These are phyloP conservation scores for Dimargaris xerosporica DNA, from an alignment of 192 early-diverging fungal species.

Conservation along the genomic window DNA sequence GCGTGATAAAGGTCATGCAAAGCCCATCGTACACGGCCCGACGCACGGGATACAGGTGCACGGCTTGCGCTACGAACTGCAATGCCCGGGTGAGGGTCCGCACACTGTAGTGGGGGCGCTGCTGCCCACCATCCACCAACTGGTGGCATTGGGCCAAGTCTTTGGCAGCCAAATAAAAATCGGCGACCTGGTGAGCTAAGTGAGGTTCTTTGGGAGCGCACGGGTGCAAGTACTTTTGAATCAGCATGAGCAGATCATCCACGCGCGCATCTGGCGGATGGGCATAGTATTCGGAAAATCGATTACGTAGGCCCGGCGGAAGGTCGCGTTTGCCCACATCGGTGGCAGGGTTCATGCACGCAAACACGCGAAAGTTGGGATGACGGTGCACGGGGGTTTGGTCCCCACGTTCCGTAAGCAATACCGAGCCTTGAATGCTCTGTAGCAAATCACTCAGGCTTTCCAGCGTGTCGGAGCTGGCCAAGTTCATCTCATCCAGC, in stretches of 20 bases:
- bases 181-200: conserved; percentile 48
- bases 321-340: conserved; percentile 96
- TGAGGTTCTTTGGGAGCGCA: conserved; percentile 38
- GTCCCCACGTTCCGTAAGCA: conserved; percentile 87
- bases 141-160: conserved; percentile 45
- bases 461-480: conserved; percentile 89
- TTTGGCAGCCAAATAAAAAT: conserved; percentile 70
- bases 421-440: conserved; percentile 56
- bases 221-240: conserved; percentile 53
- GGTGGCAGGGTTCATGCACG: conserved; percentile 98
- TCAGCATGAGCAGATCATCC: conserved; percentile 71
- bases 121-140: conserved; percentile 78
- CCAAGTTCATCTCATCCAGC: conserved; percentile 95
- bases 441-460: conserved; percentile 80
- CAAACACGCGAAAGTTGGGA: conserved; percentile 86
- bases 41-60: conserved; percentile 57
- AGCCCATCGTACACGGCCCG: conserved; percentile 87
- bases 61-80: conserved; percentile 56
- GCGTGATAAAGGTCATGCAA: conserved; percentile 90
- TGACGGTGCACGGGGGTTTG: conserved; percentile 72
- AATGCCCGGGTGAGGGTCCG: conserved; percentile 82
- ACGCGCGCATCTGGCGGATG: conserved; percentile 69
- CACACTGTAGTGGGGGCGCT: conserved; percentile 80
- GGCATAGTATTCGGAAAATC: conserved; percentile 94
- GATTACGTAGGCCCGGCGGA: conserved; percentile 72